Evolutionary conservation across 2,329 filamentous ascomycete species (phyloP).

Genomic region (Claviceps sp.): DNA sequence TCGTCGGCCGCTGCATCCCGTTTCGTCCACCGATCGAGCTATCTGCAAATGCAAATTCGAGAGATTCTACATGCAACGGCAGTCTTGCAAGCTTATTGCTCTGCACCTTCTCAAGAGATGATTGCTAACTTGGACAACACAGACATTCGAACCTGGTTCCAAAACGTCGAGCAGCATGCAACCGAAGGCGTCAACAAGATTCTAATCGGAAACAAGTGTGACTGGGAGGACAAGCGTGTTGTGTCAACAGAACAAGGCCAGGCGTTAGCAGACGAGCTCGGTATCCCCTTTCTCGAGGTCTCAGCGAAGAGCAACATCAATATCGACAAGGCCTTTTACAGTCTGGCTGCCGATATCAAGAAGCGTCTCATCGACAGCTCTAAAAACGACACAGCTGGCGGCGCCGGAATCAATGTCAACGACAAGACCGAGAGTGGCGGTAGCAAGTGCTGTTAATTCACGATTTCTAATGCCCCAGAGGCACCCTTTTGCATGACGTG

Average conservation of each 20-base stretch:
- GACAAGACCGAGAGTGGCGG: slow-evolving; percentile 43
- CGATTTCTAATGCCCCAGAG: background rate
- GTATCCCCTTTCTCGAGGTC: slow-evolving; percentile 96
- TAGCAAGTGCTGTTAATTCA: slow-evolving; percentile 45
- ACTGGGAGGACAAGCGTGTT: slow-evolving; percentile 98
- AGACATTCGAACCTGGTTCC: slow-evolving; percentile 99
- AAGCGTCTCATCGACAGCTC: slow-evolving; percentile 90
- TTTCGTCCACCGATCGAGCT: background rate
- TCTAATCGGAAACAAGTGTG: slow-evolving; percentile 98
- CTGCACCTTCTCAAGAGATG: background rate
- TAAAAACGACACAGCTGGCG: slow-evolving; percentile 54
- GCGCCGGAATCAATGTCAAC: slow-evolving; percentile 54
- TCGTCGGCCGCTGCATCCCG: background rate
- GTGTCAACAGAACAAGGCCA: slow-evolving; percentile 90
- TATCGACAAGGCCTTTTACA: slow-evolving; percentile 97
- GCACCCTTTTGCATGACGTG: background rate
- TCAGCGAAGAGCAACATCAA: slow-evolving; percentile 99
- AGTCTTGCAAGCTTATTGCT: background rate
- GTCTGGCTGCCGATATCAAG: slow-evolving; percentile 91
- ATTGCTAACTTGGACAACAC: slow-evolving; percentile 5
- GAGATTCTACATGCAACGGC: too few species aligned
- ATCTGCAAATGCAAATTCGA: background rate
- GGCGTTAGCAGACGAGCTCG: slow-evolving; percentile 84
- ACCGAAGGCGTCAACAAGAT: slow-evolving; percentile 99
- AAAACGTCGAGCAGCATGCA: slow-evolving; percentile 95